Evolutionary conservation across 2,329 filamentous ascomycete species (phyloP).

Genomic region (Pseudogymnoascus pannorum): DNA sequence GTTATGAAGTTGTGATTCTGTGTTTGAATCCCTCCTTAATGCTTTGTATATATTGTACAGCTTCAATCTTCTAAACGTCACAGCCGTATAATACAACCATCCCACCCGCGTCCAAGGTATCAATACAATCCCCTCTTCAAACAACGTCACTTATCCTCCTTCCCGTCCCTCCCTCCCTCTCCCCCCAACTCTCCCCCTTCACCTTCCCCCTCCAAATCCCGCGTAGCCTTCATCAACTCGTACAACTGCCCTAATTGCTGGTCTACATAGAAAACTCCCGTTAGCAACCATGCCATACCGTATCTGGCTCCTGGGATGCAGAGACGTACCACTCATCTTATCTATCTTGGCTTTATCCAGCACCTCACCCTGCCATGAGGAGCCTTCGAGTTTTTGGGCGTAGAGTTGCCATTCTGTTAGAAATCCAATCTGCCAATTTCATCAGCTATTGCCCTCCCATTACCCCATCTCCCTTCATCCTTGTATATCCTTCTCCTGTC

Average conservation of each 20-base stretch:
- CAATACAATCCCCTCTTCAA: not conserved
- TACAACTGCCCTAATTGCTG: slow-evolving; percentile 91
- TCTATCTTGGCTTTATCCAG: slow-evolving; percentile 77
- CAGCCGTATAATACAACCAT: not conserved
- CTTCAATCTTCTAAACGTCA: not conserved
- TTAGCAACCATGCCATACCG: too few relatives aligned
- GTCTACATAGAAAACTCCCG: slow-evolving; percentile 44
- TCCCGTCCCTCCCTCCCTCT: not conserved
- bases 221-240: slow-evolving; percentile 76
- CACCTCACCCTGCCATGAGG: slow-evolving; percentile 75
- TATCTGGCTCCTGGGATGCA: too few relatives aligned
- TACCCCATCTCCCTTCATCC: not conserved
- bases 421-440: slow-evolving; percentile 95
- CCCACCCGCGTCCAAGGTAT: not conserved
- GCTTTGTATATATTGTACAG: not conserved
- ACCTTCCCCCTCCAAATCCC: not conserved
- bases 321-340: slow-evolving; percentile 86
- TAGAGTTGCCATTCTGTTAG: slow-evolving; percentile 95
- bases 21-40: not conserved
- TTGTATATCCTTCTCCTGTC: too few relatives aligned
- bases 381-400: slow-evolving; percentile 83
- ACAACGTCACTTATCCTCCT: not conserved
- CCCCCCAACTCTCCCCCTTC: not conserved
- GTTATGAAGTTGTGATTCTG: not conserved
- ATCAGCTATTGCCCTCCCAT: too few relatives aligned